phyloP scores from a whole-genome alignment of 768 basidiomycete genomes.

The Ephemerocybe angulata region DNA sequence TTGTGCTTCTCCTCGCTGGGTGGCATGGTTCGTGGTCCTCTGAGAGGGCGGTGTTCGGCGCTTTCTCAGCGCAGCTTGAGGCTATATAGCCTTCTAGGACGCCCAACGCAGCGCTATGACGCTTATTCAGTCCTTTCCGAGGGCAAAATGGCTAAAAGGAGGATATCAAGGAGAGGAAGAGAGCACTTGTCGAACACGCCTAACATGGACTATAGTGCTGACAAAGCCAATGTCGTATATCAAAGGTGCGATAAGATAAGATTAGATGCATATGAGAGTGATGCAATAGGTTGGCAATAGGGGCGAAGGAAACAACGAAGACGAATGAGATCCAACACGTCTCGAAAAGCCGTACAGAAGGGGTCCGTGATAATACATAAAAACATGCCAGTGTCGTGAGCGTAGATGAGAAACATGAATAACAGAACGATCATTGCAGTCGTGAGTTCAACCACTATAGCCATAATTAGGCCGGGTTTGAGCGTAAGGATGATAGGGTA shows the following conservation, averaged over 20 bases:
- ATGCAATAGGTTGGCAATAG: background rate
- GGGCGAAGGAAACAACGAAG: background rate
- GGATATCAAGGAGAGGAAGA: conserved; percentile 2
- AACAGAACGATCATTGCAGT: background rate
- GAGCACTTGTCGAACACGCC: background rate
- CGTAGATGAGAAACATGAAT: background rate
- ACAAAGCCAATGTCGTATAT: background rate
- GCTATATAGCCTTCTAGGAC: conserved; percentile 2
- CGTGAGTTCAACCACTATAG: background rate
- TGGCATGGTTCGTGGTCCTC: conserved; percentile 5
- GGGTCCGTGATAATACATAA: no score
- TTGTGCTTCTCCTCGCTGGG: conserved; percentile 57
- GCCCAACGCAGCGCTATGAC: background rate
- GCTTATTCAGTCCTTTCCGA: background rate
- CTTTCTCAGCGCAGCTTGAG: background rate
- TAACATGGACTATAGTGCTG: conserved; percentile 1
- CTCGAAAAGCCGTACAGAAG: no score
- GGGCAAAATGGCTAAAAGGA: conserved; percentile 2
- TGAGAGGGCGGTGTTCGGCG: background rate
- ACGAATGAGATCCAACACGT: background rate
- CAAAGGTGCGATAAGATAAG: background rate
- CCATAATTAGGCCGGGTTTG: background rate
- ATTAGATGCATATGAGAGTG: conserved; percentile 4
- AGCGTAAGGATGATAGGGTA: background rate
- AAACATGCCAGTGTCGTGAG: background rate